Evolutionary conservation across 176 grass and related monocot species (phyloP).

Genomic region (Raddia distichophylla): DNA sequence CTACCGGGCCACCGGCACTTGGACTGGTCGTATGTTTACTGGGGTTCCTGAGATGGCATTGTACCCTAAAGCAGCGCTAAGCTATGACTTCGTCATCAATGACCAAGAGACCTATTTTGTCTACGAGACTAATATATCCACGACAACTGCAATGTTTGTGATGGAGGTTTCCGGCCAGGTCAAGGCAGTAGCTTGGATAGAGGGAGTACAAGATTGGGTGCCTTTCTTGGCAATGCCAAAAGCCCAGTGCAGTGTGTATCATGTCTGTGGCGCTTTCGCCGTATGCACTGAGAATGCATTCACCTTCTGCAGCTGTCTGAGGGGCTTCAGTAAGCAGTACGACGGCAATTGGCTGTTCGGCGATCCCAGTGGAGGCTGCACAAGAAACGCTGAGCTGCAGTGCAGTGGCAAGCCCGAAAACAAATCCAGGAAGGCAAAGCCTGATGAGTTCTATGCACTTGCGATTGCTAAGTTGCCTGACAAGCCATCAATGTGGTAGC

Average conservation of each 20-base stretch:
- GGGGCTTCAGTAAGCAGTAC: constrained; percentile 32
- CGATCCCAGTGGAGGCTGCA: neutral
- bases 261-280: constrained; percentile 20
- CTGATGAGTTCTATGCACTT: constrained; percentile 28
- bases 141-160: neutral
- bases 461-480: constrained; percentile 25
- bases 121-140: neutral
- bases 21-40: constrained; percentile 31
- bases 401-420: neutral
- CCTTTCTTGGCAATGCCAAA: constrained; percentile 1
- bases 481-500: neutral
- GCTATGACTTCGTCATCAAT: neutral
- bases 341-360: constrained; percentile 14
- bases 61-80: neutral
- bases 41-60: constrained; percentile 15
- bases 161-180: constrained; percentile 22
- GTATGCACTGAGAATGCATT: constrained; percentile 18
- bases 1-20: constrained; percentile 18
- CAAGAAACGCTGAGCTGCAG: constrained; percentile 3
- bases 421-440: neutral
- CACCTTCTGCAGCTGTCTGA: constrained; percentile 29
- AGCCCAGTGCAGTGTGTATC: constrained; percentile 19
- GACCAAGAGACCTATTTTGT: neutral
- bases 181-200: neutral
- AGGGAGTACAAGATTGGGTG: constrained; percentile 1